A percentile compares a stretch with the other conserved stretches of the same genome.
phyloP scores from a whole-genome alignment of 2,329 filamentous ascomycete species.

The Aspergillus ochraceoroseus region DNA sequence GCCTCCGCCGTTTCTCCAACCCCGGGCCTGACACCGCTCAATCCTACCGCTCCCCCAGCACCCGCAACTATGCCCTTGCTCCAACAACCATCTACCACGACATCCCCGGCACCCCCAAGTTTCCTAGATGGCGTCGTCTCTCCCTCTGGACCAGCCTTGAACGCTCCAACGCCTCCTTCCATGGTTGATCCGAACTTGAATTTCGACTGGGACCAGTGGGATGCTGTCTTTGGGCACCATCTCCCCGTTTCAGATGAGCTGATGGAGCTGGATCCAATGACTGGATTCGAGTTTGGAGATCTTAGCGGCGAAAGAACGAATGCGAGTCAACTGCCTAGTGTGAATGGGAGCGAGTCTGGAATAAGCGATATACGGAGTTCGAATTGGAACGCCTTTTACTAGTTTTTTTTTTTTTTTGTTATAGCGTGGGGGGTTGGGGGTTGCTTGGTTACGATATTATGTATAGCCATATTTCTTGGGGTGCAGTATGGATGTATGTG shows the following conservation, averaged over 20 bases:
- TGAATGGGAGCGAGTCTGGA: conserved; percentile 10
- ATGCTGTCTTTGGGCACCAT: conserved; percentile 47
- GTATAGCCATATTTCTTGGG: too few relatives aligned
- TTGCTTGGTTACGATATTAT: too few relatives aligned
- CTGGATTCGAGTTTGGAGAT: conserved; percentile 34
- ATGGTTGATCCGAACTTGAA: conserved; percentile 42
- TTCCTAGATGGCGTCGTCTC: conserved; percentile 26
- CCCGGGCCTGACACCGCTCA: conserved; percentile 7
- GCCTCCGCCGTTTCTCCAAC: conserved; percentile 17
- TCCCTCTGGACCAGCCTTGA: conserved; percentile 16
- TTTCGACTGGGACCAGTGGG: conserved; percentile 50
- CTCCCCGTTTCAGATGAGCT: conserved; percentile 42
- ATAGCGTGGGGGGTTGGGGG: too few relatives aligned
- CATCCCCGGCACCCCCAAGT: conserved; percentile 14
- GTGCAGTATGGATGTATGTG: neutral
- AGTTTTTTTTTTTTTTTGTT: neutral
- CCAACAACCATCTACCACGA: conserved; percentile 7
- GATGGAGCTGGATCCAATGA: conserved; percentile 41
- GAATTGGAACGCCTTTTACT: conserved; percentile 15
- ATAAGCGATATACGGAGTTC: conserved; percentile 11
- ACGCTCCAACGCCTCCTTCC: conserved; percentile 33
- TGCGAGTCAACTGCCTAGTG: conserved; percentile 6
- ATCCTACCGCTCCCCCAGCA: conserved; percentile 1
- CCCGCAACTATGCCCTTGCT: conserved; percentile 10
- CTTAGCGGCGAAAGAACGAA: conserved; percentile 14